These are phyloP conservation scores for Ogataea allantospora DNA, from an alignment of 805 yeast genomes.

Conservation along the genomic window DNA sequence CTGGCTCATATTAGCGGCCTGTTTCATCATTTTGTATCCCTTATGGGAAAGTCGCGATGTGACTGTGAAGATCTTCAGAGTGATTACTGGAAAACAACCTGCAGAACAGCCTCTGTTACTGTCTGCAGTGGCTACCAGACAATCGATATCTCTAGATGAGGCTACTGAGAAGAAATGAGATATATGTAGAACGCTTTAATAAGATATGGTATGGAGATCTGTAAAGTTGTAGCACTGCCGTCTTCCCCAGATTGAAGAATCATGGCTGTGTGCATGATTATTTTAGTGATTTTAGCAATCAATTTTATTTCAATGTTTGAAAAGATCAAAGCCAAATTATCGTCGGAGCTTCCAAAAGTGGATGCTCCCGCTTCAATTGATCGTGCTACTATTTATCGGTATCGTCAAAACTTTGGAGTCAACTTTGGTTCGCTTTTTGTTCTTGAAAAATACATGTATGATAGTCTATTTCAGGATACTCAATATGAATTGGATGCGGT, in stretches of 20 bases:
- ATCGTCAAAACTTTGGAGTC: conserved; percentile 73
- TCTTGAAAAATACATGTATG: conserved; percentile 76
- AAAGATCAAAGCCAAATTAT: conserved; percentile 16
- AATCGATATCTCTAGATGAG: conserved; percentile 1
- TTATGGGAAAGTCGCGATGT: conserved; percentile 34
- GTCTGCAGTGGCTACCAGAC: conserved; percentile 18
- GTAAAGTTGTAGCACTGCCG: no score
- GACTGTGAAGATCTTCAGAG: conserved; percentile 14
- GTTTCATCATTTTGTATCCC: conserved; percentile 33
- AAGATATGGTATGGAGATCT: no score
- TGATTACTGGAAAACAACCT: conserved; percentile 19
- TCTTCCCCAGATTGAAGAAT: neutral
- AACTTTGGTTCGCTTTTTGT: conserved; percentile 83
- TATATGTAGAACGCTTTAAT: neutral
- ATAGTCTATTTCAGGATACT: conserved; percentile 56
- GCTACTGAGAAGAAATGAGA: conserved; percentile 4
- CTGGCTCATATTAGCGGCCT: conserved; percentile 34
- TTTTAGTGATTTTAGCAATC: no score
- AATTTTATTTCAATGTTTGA: conserved; percentile 15
- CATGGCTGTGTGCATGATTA: no score
- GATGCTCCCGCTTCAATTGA: conserved; percentile 33
- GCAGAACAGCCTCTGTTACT: conserved; percentile 16
- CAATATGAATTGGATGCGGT: conserved; percentile 76
- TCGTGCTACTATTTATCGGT: conserved; percentile 49
- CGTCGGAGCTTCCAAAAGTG: conserved; percentile 37